These are phyloP conservation scores for Heritiera littoralis DNA, from an alignment of 345 rosid genomes.

Conservation along the genomic window DNA sequence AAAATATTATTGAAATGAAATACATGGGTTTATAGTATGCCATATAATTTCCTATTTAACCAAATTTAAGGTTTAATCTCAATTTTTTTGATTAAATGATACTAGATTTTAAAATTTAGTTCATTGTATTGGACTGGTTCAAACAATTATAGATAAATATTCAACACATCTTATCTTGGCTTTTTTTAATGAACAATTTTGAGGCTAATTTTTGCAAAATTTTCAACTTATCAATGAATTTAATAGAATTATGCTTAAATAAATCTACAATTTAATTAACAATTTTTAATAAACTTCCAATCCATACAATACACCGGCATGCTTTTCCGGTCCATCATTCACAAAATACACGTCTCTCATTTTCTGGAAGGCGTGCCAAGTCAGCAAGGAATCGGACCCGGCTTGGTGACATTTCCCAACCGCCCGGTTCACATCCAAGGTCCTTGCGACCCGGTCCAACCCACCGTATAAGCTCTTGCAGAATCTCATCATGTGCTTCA, in stretches of 20 bases:
- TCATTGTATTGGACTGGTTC: too few species aligned
- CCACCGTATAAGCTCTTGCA: slow-evolving; percentile 69
- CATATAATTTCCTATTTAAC: too few species aligned
- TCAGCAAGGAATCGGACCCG: slow-evolving; percentile 86
- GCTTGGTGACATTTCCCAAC: slow-evolving; percentile 92
- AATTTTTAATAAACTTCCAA: slow-evolving; percentile 46
- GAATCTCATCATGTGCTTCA: slow-evolving; percentile 78
- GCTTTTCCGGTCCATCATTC: slow-evolving; percentile 62
- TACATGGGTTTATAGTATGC: too few species aligned
- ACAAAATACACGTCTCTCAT: slow-evolving; percentile 66
- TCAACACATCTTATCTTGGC: not conserved
- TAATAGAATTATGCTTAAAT: slow-evolving; percentile 5
- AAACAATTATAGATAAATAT: not conserved
- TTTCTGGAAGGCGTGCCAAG: slow-evolving; percentile 79
- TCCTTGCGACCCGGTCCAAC: slow-evolving; percentile 63
- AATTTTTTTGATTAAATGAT: too few species aligned
- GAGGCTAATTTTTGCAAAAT: not conserved
- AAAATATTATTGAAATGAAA: too few species aligned
- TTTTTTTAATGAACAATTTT: not conserved
- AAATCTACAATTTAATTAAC: not conserved
- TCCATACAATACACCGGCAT: slow-evolving; percentile 78
- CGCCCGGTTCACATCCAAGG: slow-evolving; percentile 59
- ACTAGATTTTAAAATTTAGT: too few species aligned
- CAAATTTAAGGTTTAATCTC: not conserved
- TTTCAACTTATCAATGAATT: slow-evolving; percentile 17